A percentile compares a stretch with the other conserved stretches of the same genome.
Conservation (phyloP, 2,329 filamentous ascomycete species). For the Daldinia eschscholtzii region DNA sequence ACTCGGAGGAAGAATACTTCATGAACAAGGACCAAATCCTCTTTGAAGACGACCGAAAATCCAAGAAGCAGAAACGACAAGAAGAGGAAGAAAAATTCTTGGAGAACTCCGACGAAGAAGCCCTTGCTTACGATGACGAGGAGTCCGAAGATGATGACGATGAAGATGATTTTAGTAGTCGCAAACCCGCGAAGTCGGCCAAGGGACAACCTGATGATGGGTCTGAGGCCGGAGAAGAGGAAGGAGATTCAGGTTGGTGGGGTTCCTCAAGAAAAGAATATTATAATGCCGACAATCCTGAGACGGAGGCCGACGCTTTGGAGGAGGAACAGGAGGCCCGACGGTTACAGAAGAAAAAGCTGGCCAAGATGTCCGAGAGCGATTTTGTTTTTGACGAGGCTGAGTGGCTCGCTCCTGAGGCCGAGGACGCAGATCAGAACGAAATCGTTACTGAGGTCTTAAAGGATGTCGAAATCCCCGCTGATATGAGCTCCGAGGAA, state of each 20-base stretch:
- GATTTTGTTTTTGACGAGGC: constrained; percentile 94
- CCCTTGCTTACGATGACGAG: constrained; percentile 64
- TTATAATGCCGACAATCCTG: constrained; percentile 82
- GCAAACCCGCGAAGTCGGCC: constrained; percentile 44
- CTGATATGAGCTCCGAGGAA: constrained; percentile 82
- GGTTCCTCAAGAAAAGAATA: constrained; percentile 90
- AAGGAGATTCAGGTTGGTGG: constrained; percentile 77
- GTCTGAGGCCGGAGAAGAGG: constrained; percentile 59
- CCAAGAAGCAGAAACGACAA: constrained; percentile 79
- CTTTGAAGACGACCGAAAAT: constrained; percentile 82
- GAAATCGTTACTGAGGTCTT: constrained; percentile 87
- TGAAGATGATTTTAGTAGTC: constrained; percentile 60
- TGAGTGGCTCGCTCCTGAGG: constrained; percentile 78
- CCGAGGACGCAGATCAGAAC: constrained; percentile 62
- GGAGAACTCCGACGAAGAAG: constrained; percentile 73
- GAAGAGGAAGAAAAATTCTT: constrained; percentile 74
- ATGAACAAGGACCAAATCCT: constrained; percentile 87
- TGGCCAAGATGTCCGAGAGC: constrained; percentile 87
- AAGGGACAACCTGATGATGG: constrained; percentile 46
- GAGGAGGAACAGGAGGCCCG: constrained; percentile 94
- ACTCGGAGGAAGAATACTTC: constrained; percentile 95
- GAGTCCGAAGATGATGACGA: constrained; percentile 56
- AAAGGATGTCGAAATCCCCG: constrained; percentile 83
- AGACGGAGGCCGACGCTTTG: constrained; percentile 70
- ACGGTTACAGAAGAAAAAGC: constrained; percentile 88